Evolutionary conservation across 2,329 filamentous ascomycete genomes (phyloP).

Genomic region (Hirsutella thompsonii): DNA sequence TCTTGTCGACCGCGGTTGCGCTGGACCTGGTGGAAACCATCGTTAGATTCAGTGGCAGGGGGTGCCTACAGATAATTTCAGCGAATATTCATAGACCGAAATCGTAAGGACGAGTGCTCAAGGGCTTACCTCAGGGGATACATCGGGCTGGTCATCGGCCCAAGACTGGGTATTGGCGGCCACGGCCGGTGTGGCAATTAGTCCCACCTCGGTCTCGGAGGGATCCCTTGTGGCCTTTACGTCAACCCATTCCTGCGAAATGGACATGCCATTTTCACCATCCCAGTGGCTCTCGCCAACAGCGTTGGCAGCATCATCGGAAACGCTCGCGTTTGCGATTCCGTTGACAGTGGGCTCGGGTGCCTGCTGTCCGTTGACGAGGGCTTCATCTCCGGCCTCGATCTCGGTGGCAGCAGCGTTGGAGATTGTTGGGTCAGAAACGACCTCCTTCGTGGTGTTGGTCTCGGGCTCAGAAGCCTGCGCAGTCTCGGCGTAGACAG

Average conservation of each 20-base stretch:
- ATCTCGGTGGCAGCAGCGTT: constrained; percentile 58
- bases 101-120: too few relatives aligned
- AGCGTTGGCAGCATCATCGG: constrained; percentile 41
- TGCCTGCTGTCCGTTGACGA: constrained; percentile 27
- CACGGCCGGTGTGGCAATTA: constrained; percentile 46
- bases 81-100: not conserved
- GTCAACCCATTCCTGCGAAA: constrained; percentile 58
- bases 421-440: constrained; percentile 53
- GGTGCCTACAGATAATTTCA: constrained; percentile 16
- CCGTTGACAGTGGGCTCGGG: constrained; percentile 24
- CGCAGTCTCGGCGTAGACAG: constrained; percentile 18
- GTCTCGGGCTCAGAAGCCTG: constrained; percentile 20
- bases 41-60: constrained; percentile 30
- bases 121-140: constrained; percentile 29
- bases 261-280: constrained; percentile 25
- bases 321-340: constrained; percentile 36
- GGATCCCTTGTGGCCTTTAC: constrained; percentile 58
- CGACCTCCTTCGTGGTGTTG: constrained; percentile 19
- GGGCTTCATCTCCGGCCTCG: constrained; percentile 29
- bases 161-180: constrained; percentile 52
- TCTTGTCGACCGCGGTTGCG: constrained; percentile 44
- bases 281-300: constrained; percentile 59
- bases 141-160: constrained; percentile 66
- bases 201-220: constrained; percentile 58
- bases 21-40: constrained; percentile 64